Conservation (phyloP, 768 basidiomycete genomes). For the Candolleomyces efflorescens region DNA sequence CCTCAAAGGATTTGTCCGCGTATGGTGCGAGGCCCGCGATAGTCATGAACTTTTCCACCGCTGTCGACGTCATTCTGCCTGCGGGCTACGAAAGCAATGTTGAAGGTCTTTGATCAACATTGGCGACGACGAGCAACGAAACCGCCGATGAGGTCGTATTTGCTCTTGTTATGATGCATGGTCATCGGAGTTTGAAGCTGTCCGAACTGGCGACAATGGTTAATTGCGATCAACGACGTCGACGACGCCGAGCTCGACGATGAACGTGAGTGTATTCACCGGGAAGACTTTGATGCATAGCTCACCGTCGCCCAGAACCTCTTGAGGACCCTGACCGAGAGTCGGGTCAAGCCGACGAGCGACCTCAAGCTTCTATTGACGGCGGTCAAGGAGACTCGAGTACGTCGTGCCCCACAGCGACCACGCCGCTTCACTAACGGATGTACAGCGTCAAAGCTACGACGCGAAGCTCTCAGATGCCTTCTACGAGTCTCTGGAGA, state of each 20-base stretch:
- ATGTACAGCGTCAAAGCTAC: conserved; percentile 36
- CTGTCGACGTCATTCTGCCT: neutral
- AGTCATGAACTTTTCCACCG: neutral
- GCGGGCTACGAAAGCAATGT: neutral
- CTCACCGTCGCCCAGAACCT: conserved; percentile 59
- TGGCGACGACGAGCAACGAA: neutral
- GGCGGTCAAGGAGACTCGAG: conserved; percentile 85
- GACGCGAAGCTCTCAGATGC: conserved; percentile 77
- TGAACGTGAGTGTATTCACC: conserved; percentile 36
- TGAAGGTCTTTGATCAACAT: neutral
- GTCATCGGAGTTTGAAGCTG: conserved; percentile 15
- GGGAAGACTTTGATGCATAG: conserved; percentile 19
- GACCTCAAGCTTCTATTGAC: conserved; percentile 81
- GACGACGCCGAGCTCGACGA: conserved; percentile 24
- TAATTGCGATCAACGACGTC: conserved; percentile 12
- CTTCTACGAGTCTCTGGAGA: conserved; percentile 93
- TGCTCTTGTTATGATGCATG: conserved; percentile 10
- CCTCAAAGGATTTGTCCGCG: conserved; percentile 13
- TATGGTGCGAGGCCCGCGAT: neutral
- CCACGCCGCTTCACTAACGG: conserved; percentile 9
- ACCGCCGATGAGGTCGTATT: conserved; percentile 1
- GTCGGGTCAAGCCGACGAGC: conserved; percentile 62
- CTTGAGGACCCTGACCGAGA: conserved; percentile 79
- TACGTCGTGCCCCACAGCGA: conserved; percentile 38
- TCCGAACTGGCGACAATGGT: neutral